Base-by-base conservation (phyloP, 768 basidiomycete species). In the Lyophyllum semitale region DNA sequence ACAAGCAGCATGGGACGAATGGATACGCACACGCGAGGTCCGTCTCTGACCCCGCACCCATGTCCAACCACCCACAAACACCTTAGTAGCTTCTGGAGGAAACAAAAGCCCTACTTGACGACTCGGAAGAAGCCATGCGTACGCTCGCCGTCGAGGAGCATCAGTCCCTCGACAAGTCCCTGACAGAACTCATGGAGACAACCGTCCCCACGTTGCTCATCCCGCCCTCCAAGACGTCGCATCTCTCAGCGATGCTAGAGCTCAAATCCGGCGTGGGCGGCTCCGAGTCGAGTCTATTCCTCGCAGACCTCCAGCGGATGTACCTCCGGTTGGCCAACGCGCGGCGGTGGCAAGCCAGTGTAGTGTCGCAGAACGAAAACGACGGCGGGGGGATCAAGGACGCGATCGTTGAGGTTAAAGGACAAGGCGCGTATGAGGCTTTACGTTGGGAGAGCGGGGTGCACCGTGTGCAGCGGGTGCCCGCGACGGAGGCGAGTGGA, bases 251-350 rank as follows among this genome's bases (percentile, higher is more conserved):
- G 2, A 77, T 98, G 47, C 74, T 99, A 58, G 96, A 98, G 63
- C 75, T 98, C 45, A 96, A 96, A 64, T 84, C 94, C 0, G 96
- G 95, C 15, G 93, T 95, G 0, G 96, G 96, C 0, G 96, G 96
- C 0, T 85, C 87, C 0, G 96, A 99, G 68, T 82, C 95, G 1
- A 83, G 85, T 18, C 76, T 97, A 0, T 98, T 98, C 62, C 77
- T 91, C 1, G 79, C 74, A 0, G 89, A 95, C 48, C 67, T 98
- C 26, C 63, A 91, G 40, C 75, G 88, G 30, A 95, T 98, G 87
- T 98, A 98, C 67, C 72, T 80, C 23, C 82, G 91, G 13, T 77
- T 87, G 27, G 76, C 82, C 18, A 85, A 87, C 4, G 60, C 70
- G 0, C 73, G 74, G 13, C 58, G 65, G 0, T 97, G 93, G 92